phyloP scores from a whole-genome alignment of 139 green algal genomes.

The Asterochloris erici region DNA sequence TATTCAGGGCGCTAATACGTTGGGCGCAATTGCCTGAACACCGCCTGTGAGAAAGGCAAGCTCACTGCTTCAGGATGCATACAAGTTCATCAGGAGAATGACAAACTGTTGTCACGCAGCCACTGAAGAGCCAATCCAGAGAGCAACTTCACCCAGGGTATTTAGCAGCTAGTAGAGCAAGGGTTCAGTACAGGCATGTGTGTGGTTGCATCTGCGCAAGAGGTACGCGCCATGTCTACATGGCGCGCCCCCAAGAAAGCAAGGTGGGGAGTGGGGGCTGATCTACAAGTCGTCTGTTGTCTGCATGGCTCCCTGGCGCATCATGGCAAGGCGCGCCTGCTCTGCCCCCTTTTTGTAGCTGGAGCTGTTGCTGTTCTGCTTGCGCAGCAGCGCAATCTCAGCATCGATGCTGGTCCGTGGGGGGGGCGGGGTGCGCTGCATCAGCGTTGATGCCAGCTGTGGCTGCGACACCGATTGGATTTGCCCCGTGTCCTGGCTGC shows the following conservation, averaged over 20 bases:
- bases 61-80: no score
- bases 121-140: neutral
- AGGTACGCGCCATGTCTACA: neutral
- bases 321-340: neutral
- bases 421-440: neutral
- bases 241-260: neutral
- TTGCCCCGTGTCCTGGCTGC: neutral
- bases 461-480: neutral
- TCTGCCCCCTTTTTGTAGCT: neutral
- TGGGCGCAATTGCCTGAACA: no score
- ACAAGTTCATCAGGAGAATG: no score
- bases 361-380: constrained; percentile 14
- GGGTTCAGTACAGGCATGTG: no score
- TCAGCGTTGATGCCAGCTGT: neutral
- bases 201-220: neutral
- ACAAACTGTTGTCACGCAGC: neutral
- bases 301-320: neutral
- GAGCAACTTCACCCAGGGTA: neutral
- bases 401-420: neutral
- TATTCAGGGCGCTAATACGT: no score
- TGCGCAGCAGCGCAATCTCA: constrained; percentile 6
- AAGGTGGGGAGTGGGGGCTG: neutral
- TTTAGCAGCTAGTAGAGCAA: neutral
- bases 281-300: neutral
- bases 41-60: no score